A percentile compares a stretch with the other conserved stretches of the same genome.
phyloP scores from a whole-genome alignment of 1,284 basidiomycete genomes.

The Cystobasidiaceae sp. region DNA sequence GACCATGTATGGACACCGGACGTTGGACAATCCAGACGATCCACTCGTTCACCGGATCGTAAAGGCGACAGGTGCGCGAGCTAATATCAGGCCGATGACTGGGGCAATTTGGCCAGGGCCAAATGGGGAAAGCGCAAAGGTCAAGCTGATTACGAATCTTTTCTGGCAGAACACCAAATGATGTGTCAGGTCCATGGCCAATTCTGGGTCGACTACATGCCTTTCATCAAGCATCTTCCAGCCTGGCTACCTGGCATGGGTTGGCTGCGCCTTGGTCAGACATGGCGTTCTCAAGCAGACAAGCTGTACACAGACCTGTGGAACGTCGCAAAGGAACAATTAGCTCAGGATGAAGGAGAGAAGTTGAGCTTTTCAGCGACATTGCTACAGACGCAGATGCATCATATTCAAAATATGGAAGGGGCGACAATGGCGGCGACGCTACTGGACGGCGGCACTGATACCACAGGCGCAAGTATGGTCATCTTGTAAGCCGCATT shows the following conservation, averaged over 20 bases:
- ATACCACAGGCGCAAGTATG: not conserved
- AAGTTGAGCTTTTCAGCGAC: not conserved
- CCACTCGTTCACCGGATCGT: not conserved
- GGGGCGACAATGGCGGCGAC: not conserved
- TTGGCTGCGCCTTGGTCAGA: not conserved
- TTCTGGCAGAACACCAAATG: conserved; percentile 1
- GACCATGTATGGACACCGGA: not conserved
- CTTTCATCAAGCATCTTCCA: not conserved
- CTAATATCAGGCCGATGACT: too few species aligned
- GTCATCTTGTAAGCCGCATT: not conserved
- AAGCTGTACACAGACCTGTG: not conserved
- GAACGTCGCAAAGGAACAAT: not conserved
- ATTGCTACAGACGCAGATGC: not conserved
- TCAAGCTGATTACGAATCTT: too few species aligned
- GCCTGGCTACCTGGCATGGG: conserved; percentile 11
- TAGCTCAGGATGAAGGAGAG: conserved; percentile 5
- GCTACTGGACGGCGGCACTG: conserved; percentile 1
- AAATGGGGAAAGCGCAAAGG: too few species aligned
- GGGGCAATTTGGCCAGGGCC: too few species aligned
- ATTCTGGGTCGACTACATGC: conserved; percentile 2
- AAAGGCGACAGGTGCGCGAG: not conserved
- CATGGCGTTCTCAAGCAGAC: not conserved
- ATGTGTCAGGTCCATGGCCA: not conserved
- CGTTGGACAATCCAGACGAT: not conserved
- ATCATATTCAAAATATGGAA: not conserved